These are phyloP conservation scores for Aspergillus olivimuriae DNA, from an alignment of 495 filamentous ascomycete species.

Conservation along the genomic window DNA sequence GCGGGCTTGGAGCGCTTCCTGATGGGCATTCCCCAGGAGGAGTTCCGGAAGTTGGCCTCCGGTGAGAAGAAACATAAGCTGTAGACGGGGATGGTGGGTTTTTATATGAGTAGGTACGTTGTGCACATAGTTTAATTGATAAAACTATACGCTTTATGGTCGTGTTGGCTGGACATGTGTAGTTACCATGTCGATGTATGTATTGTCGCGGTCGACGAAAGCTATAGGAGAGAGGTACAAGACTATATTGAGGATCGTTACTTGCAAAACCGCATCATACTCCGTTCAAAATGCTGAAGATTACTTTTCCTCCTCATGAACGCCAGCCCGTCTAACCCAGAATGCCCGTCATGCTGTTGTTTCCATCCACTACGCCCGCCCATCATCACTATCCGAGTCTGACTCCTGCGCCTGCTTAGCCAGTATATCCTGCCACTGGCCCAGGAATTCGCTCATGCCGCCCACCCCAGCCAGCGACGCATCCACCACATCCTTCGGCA, in stretches of 20 bases:
- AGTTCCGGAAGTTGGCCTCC: slow-evolving; percentile 64
- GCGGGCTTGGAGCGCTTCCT: slow-evolving; percentile 76
- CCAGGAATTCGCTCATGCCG: slow-evolving; percentile 83
- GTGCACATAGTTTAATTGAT: no score
- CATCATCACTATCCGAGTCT: slow-evolving; percentile 38
- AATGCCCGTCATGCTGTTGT: no score
- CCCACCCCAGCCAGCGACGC: slow-evolving; percentile 58
- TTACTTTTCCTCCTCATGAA: no score
- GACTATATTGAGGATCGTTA: no score
- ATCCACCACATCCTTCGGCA: slow-evolving; percentile 92
- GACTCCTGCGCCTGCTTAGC: slow-evolving; percentile 48
- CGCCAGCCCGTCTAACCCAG: no score
- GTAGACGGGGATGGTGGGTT: slow-evolving; percentile 24
- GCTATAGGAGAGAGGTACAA: no score
- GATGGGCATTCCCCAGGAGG: slow-evolving; percentile 71
- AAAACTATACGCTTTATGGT: no score
- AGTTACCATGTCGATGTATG: no score
- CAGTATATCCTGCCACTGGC: slow-evolving; percentile 77
- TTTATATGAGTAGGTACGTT: neutral
- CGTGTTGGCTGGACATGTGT: no score
- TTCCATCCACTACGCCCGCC: slow-evolving; percentile 18
- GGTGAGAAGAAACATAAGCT: slow-evolving; percentile 84
- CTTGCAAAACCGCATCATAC: no score
- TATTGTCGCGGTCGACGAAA: no score
- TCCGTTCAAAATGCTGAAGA: no score